Evolutionary conservation across 345 rosid genomes (phyloP), one percentile per base, ranked within the genome.

Genomic region (Hypericum androsaemum): DNA sequence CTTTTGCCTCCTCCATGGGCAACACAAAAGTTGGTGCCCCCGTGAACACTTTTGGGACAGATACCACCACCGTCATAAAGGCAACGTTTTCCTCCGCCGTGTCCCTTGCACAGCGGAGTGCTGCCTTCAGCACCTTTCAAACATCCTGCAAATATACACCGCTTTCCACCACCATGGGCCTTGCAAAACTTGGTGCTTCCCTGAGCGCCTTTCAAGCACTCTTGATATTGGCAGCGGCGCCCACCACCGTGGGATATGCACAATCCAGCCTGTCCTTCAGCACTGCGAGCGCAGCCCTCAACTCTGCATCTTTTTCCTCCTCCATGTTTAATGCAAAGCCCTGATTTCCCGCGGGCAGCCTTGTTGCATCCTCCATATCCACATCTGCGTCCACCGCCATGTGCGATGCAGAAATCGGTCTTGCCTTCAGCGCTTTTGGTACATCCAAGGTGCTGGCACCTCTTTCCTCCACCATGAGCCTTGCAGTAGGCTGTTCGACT

Each of bases 201-300:
- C 64, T 90, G 98, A 60, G 98, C 88, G 44, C 98, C 98, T 67
- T 90, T 90, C 0, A 50, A 41, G 69, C 98, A 90, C 0, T 55
- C 79, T 10, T 52, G 49, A 54, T 62, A 56, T 45, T 77, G 89
- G 71, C 98, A 90, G 60, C 96, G 90, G 10, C 88, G 67, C 16
- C 98, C 98, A 58, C 98, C 98, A 15, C 98, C 98, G 13, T 87
- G 98, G 12, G 96, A 90, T 52, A 90, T 90, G 73, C 98, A 90
- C 61, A 90, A 71, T 7, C 96, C 94, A 17, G 88, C 89, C 57
- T 87, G 94, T 50, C 98, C 98, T 60, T 90, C 98, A 14, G 98
- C 98, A 55, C 98, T 90, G 10, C 95, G 70, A 13, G 82, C 68
- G 64, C 98, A 90, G 17, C 77, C 78, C 42, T 80, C 95, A 56